phyloP scores from a whole-genome alignment of 192 early-diverging fungal species.

The Polychytrium aggregatum region DNA sequence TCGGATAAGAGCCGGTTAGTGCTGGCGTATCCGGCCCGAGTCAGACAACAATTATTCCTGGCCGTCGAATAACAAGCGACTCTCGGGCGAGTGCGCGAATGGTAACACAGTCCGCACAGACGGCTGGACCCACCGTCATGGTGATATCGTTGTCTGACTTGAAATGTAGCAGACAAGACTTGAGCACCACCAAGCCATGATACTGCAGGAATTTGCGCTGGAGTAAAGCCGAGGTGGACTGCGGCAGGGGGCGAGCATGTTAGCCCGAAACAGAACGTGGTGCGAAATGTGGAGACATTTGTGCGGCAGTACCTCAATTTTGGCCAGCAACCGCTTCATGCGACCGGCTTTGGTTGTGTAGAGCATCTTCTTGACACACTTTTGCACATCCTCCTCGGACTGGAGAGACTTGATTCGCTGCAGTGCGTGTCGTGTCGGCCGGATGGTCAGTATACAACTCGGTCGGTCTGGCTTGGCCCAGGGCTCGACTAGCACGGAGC shows the following conservation, averaged over 20 bases:
- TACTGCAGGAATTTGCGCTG: conserved; percentile 49
- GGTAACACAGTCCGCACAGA: conserved; percentile 8
- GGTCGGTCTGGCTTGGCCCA: background rate
- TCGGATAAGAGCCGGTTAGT: too few relatives aligned
- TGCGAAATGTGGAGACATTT: background rate
- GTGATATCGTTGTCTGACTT: conserved; percentile 35
- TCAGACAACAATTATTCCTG: too few relatives aligned
- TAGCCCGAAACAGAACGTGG: conserved; percentile 1
- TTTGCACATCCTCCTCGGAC: conserved; percentile 9
- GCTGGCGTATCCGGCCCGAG: too few relatives aligned
- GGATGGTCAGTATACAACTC: background rate
- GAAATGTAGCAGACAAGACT: conserved; percentile 51
- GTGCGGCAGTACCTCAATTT: conserved; percentile 18
- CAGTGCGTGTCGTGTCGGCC: background rate
- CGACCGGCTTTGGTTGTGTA: conserved; percentile 9
- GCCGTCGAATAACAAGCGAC: too few relatives aligned
- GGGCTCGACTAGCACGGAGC: conserved; percentile 12
- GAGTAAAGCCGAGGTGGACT: conserved; percentile 34
- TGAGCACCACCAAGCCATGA: conserved; percentile 64
- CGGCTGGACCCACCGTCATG: conserved; percentile 49
- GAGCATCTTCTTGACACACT: conserved; percentile 6
- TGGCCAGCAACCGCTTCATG: conserved; percentile 5
- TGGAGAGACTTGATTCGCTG: background rate
- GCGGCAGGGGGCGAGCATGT: background rate
- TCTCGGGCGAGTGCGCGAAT: background rate